Percentiles rank a stretch among this genome's conserved stretches.
These are phyloP conservation scores for Inonotus obliquus DNA, from an alignment of 1,284 basidiomycete species.

Conservation along the genomic window DNA sequence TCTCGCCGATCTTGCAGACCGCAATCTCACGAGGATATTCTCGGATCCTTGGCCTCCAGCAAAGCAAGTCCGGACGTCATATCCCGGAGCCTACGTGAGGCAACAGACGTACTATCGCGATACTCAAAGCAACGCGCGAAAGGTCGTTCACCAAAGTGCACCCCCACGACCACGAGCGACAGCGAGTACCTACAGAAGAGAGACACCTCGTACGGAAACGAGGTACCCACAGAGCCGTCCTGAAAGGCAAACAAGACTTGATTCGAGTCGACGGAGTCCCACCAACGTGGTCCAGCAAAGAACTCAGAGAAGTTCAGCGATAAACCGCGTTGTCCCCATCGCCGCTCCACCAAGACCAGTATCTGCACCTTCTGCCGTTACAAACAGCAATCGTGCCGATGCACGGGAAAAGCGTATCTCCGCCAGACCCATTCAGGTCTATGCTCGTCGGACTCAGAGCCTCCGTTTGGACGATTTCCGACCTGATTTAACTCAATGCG, in stretches of 20 bases:
- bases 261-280: neutral
- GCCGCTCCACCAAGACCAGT: neutral
- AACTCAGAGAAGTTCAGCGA: neutral
- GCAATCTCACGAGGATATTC: conserved; percentile 4
- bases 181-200: neutral
- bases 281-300: neutral
- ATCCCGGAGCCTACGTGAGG: neutral
- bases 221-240: neutral
- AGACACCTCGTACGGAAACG: neutral
- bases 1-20: conserved; percentile 7
- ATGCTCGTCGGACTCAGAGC: neutral
- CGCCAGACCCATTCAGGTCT: neutral
- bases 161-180: neutral
- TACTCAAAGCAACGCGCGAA: neutral
- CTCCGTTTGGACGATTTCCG: neutral
- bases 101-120: neutral
- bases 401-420: neutral
- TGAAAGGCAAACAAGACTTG: neutral
- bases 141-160: neutral
- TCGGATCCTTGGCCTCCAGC: conserved; percentile 7
- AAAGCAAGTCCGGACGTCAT: neutral
- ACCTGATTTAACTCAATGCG: conserved; percentile 11
- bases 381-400: neutral
- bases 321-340: neutral
- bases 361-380: neutral